These are phyloP conservation scores for Amanita pallidorosea DNA, from an alignment of 768 basidiomycete species.

Conservation along the genomic window DNA sequence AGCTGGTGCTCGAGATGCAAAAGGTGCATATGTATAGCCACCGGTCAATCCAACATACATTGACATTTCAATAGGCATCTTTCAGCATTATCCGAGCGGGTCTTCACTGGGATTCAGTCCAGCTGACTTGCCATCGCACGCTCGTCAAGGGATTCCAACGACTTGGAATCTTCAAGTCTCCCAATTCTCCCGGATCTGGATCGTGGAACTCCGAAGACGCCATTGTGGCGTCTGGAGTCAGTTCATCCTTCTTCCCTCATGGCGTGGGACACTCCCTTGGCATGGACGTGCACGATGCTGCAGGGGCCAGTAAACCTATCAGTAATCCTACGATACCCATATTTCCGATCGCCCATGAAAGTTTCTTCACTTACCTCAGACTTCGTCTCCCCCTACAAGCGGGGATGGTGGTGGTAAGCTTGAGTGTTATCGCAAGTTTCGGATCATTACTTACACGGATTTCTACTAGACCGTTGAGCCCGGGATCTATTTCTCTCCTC, in stretches of 20 bases:
- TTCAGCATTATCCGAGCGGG: conserved; percentile 64
- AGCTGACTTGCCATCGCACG: conserved; percentile 71
- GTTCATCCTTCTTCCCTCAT: conserved; percentile 89
- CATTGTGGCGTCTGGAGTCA: conserved; percentile 68
- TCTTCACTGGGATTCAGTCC: conserved; percentile 85
- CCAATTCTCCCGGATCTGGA: conserved; percentile 33
- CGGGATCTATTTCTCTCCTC: conserved; percentile 78
- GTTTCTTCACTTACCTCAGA: conserved; percentile 73
- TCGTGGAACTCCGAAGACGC: conserved; percentile 54
- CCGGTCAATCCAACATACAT: neutral
- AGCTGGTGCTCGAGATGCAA: conserved; percentile 88
- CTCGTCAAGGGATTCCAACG: conserved; percentile 75
- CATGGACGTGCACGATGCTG: conserved; percentile 90
- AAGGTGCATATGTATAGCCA: conserved; percentile 30
- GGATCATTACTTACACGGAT: neutral
- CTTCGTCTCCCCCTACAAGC: conserved; percentile 61
- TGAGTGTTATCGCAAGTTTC: neutral
- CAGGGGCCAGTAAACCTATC: conserved; percentile 67
- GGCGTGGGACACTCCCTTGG: conserved; percentile 88
- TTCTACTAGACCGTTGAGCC: conserved; percentile 80
- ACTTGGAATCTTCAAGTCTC: conserved; percentile 75
- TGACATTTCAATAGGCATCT: conserved; percentile 35
- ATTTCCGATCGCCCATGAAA: conserved; percentile 35
- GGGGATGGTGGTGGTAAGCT: conserved; percentile 80
- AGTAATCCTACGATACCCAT: conserved; percentile 39